Percentiles rank a stretch among this genome's conserved stretches.
Conservation (phyloP, 202 grass and related monocot genomes). For the Panicum hallii region DNA sequence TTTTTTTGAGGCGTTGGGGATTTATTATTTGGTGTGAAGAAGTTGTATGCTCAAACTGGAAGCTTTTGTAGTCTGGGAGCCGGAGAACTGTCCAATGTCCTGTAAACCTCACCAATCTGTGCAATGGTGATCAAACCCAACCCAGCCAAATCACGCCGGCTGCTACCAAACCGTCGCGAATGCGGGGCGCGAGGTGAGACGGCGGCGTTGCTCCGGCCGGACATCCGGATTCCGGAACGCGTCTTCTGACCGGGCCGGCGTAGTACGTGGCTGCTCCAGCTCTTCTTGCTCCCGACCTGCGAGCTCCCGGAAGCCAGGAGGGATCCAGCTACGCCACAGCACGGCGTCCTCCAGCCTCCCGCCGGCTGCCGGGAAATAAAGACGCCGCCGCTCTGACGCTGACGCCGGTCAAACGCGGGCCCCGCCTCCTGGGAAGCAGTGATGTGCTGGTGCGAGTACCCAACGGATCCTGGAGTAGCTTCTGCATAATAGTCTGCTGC, state of each 20-base stretch:
- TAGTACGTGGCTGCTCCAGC: not conserved
- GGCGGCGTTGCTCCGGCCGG: too few species aligned
- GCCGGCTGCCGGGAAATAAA: not conserved
- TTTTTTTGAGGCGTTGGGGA: too few species aligned
- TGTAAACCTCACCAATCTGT: too few species aligned
- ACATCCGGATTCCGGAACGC: not conserved
- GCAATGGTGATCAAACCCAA: too few species aligned
- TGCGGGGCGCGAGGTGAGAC: too few species aligned
- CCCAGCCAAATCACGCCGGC: too few species aligned
- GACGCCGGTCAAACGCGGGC: not conserved
- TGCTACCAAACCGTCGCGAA: too few species aligned
- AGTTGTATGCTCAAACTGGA: too few species aligned
- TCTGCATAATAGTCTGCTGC: too few species aligned
- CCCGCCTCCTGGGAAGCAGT: not conserved
- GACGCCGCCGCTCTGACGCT: slow-evolving; percentile 14
- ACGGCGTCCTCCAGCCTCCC: not conserved
- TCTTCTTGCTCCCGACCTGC: not conserved
- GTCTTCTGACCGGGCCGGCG: not conserved
- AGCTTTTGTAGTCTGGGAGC: too few species aligned
- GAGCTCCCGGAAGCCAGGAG: not conserved
- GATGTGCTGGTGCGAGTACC: not conserved
- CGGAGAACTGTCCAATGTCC: too few species aligned
- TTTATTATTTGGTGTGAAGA: too few species aligned
- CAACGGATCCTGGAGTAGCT: not conserved
- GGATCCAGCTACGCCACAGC: slow-evolving; percentile 23